Evolutionary conservation across 176 grass and related monocot genomes (phyloP).

Genomic region (Avena atlantica): DNA sequence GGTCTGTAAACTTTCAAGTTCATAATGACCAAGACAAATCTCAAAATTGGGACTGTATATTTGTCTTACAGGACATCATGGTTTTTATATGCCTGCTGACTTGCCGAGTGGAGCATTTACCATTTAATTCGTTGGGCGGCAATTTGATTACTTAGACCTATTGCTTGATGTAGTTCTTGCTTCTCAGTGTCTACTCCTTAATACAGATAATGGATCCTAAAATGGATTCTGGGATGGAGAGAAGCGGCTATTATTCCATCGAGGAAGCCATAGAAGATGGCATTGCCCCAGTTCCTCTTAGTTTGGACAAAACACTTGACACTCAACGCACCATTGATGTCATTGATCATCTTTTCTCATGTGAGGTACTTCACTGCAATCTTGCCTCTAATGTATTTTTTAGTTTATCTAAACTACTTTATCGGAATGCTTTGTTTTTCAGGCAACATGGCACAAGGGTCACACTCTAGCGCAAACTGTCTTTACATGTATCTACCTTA

Average conservation of each 20-base stretch:
- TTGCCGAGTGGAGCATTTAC: not conserved
- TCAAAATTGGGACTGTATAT: not conserved
- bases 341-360: slow-evolving; percentile 97
- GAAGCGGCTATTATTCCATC: slow-evolving; percentile 70
- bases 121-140: not conserved
- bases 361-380: slow-evolving; percentile 74
- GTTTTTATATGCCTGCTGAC: not conserved
- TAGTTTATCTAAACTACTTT: slow-evolving; percentile 44
- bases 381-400: slow-evolving; percentile 26
- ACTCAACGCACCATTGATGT: slow-evolving; percentile 80
- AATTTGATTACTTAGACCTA: slow-evolving; percentile 29
- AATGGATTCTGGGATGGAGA: slow-evolving; percentile 95
- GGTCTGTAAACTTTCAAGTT: slow-evolving; percentile 2
- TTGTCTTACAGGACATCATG: not conserved
- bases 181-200: slow-evolving; percentile 29
- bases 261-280: slow-evolving; percentile 96
- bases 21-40: not conserved
- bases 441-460: slow-evolving; percentile 98
- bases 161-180: slow-evolving; percentile 42
- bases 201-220: slow-evolving; percentile 99
- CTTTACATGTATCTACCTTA: slow-evolving; percentile 96
- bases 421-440: slow-evolving; percentile 42
- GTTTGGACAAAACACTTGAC: slow-evolving; percentile 76
- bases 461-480: slow-evolving; percentile 90
- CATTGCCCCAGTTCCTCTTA: slow-evolving; percentile 87